Base-by-base conservation (phyloP, 768 basidiomycete species). In the Mycena capillaripes region DNA sequence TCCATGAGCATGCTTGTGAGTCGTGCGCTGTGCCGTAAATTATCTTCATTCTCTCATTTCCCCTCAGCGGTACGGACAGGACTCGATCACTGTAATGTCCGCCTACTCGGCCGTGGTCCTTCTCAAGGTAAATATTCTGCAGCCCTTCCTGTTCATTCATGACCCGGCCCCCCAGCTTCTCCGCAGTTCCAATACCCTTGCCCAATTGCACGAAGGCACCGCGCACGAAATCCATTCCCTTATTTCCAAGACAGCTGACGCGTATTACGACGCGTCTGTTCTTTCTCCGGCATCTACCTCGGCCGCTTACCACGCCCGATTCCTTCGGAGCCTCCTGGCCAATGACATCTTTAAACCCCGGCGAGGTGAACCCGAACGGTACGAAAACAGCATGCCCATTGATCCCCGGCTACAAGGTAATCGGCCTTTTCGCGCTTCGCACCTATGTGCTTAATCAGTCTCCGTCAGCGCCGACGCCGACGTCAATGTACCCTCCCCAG, bases 91-190 rank as follows among this genome's bases (percentile, higher is more conserved):
- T 10, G 89, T 93, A 55, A 96, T 96, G 95, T 93, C 93, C 23
- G 95, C 94, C 29, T 96, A 96, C 77, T 90, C 93, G 56, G 94
- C 95, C 23, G 90, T 96, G 42, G 92, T 95, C 78, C 82, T 96
- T 73, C 84, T 96, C 74, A 92, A 88, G 86, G 95, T 93, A 78
- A 62, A 81, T 75, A n/a, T 38, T 38, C 38, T 48, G 7, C 17
- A 44, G 44, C n/a, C 57, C 10, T 62, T 64, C 34, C 63, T 30
- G 25, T 63, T 38, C 14, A n/a, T 34, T 32, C 19, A 46, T 34
- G 57, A 42, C 50, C 61, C 68, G 59, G 61, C 63, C 29, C 64
- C 76, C 9, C 52, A 42, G 95, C 88, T 96, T 60, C 85, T 95
- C 44, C 91, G 94, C 42, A 90, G 88, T 71, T 86, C 91, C 19